Base-by-base conservation (phyloP, 495 filamentous ascomycete genomes). In the Cercophora samala region DNA sequence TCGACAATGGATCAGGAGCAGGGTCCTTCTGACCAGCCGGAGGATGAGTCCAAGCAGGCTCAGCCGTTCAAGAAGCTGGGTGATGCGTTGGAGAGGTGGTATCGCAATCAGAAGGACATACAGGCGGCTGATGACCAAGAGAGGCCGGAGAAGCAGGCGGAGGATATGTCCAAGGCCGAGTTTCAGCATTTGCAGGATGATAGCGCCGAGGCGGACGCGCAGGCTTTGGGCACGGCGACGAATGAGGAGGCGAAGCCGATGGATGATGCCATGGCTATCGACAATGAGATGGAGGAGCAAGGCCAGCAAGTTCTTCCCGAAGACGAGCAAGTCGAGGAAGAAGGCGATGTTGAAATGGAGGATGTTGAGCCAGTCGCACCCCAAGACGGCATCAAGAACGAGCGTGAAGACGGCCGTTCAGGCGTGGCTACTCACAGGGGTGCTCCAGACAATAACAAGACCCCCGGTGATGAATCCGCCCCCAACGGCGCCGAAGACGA, bases 131-230 rank as follows among this genome's bases (percentile, higher is more conserved):
- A 62, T 46, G 32, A 62, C 22, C 84, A 90, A 58, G 82, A 89
- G 53, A 80, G 88, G 15, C 84, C 72, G 46, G 77, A 86, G 64
- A 86, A 91, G 59, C 81, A 84, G 2, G 66, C 68, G 1, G 64
- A 65, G 21, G 86, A 92, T 55, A 91, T 82, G 70, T 71, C 72
- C 17, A 64, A 68, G 46, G 76, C 76, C 17, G 92, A 96, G 70
- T 96, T 97, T 74, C 92, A 97, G 72, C 94, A 99, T 76, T 82
- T 99, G 11, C 89, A 87, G 66, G 88, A 97, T 69, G 90, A 96
- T 63, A 85, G 93, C 55, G 85, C 89, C 54, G 80, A 87, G 58
- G 86, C 89, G 15, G 93, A 97, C 75, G 87, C 91, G 0, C 96
- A 99, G 77, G 96, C 95, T 60, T 82, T 99, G 56, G 96, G 96